phyloP scores from a whole-genome alignment of 1,139 yeast genomes.

The Lodderomyces parapsilosis region DNA sequence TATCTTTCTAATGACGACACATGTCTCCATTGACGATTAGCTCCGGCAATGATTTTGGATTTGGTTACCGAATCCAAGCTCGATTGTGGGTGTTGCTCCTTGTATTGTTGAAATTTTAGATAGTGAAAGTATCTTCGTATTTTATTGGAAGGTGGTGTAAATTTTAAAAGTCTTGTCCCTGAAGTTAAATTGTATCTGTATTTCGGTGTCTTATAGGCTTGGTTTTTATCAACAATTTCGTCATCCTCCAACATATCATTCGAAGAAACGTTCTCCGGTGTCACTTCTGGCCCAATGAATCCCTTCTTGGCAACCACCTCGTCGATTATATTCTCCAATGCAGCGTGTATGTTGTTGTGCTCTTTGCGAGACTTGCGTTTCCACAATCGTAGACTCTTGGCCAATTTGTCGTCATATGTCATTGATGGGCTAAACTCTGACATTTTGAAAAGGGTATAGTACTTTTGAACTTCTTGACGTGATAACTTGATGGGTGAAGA shows the following conservation, averaged over 20 bases:
- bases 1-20: not conserved
- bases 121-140: not conserved
- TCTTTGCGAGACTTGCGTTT: constrained; percentile 2
- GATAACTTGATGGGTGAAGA: constrained; percentile 2
- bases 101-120: not conserved
- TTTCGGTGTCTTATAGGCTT: not conserved
- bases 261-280: not conserved
- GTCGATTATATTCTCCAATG: constrained; percentile 4
- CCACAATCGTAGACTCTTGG: constrained; percentile 2
- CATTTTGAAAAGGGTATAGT: constrained; percentile 5
- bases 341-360: not conserved
- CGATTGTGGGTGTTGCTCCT: not conserved
- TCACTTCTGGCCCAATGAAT: not conserved
- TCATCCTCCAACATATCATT: not conserved
- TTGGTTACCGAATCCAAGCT: not conserved
- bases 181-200: constrained; percentile 3
- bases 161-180: not conserved
- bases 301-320: constrained; percentile 2
- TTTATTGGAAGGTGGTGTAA: not conserved
- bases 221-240: not conserved
- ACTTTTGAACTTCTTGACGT: constrained; percentile 7
- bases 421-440: constrained; percentile 2
- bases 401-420: constrained; percentile 2
- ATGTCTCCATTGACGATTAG: not conserved
- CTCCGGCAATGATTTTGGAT: not conserved